phyloP scores from a whole-genome alignment of 179 eudicot species.

The Silene noctiflora region DNA sequence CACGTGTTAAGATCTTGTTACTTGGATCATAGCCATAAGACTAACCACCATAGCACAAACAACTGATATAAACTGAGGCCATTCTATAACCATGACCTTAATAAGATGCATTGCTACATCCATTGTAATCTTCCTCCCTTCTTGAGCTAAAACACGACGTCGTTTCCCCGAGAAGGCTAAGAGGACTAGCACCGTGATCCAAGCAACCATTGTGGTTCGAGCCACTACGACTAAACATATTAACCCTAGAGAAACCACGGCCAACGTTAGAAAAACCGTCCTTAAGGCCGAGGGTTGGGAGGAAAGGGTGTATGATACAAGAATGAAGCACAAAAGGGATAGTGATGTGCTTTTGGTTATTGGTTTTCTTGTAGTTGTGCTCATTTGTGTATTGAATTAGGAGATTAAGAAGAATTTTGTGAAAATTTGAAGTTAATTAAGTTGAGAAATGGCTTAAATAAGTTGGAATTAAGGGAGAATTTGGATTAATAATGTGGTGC shows the following conservation, averaged over 20 bases:
- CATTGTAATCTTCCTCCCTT: conserved; percentile 60
- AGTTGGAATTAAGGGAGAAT: conserved; percentile 2
- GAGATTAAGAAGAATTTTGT: neutral
- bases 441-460: conserved; percentile 11
- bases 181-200: conserved; percentile 68
- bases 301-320: conserved; percentile 18
- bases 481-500: conserved; percentile 32
- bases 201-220: conserved; percentile 58
- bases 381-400: conserved; percentile 22
- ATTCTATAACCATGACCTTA: conserved; percentile 42
- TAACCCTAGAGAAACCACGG: conserved; percentile 22
- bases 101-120: conserved; percentile 52
- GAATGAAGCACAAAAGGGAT: conserved; percentile 18
- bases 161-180: conserved; percentile 66
- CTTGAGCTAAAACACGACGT: conserved; percentile 50
- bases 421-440: neutral
- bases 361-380: conserved; percentile 17
- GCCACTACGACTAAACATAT: conserved; percentile 42
- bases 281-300: conserved; percentile 10
- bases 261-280: conserved; percentile 19
- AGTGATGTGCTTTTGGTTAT: conserved; percentile 9
- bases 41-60: conserved; percentile 48
- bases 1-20: conserved; percentile 7
- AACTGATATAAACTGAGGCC: conserved; percentile 36
- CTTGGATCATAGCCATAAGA: conserved; percentile 44